Conservation (phyloP, 352 stramenopile genomes). For the Pythium vanterpoolii region DNA sequence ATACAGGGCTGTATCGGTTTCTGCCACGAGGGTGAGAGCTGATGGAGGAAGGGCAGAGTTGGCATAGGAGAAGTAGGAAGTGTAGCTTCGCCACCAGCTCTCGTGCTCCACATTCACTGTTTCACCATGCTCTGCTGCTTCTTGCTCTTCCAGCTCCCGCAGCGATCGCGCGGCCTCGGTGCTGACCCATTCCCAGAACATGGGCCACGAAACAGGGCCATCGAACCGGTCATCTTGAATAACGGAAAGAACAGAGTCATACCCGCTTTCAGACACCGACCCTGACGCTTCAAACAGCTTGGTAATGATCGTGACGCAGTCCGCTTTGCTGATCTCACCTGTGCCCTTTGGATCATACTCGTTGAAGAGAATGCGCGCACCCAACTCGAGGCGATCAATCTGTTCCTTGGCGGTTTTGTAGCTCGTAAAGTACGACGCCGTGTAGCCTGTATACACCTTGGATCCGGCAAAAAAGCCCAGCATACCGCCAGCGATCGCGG, state of each 20-base stretch:
- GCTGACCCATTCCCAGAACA: constrained; percentile 89
- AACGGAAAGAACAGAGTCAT: constrained; percentile 53
- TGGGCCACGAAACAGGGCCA: constrained; percentile 69
- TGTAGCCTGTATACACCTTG: constrained; percentile 75
- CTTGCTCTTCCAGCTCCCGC: constrained; percentile 55
- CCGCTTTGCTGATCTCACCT: constrained; percentile 62
- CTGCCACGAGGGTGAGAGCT: not conserved
- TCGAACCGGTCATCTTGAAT: constrained; percentile 60
- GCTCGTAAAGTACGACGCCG: constrained; percentile 65
- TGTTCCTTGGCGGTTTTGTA: constrained; percentile 80
- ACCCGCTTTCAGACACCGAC: constrained; percentile 59
- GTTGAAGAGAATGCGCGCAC: constrained; percentile 79
- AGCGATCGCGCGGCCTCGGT: constrained; percentile 68
- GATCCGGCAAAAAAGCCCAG: constrained; percentile 81
- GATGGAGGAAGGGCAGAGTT: constrained; percentile 16
- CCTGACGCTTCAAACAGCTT: constrained; percentile 75
- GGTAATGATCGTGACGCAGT: constrained; percentile 72
- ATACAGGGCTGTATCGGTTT: constrained; percentile 30
- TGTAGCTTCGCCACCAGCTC: constrained; percentile 73
- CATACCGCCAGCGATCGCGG: constrained; percentile 79
- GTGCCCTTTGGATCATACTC: constrained; percentile 67
- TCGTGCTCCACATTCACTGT: constrained; percentile 35
- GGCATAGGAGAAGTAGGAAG: constrained; percentile 35
- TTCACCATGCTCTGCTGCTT: constrained; percentile 40
- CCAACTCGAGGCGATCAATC: constrained; percentile 80